These are phyloP conservation scores for Kalaharituber pfeilii DNA, from an alignment of 2,329 filamentous ascomycete species.

Conservation along the genomic window DNA sequence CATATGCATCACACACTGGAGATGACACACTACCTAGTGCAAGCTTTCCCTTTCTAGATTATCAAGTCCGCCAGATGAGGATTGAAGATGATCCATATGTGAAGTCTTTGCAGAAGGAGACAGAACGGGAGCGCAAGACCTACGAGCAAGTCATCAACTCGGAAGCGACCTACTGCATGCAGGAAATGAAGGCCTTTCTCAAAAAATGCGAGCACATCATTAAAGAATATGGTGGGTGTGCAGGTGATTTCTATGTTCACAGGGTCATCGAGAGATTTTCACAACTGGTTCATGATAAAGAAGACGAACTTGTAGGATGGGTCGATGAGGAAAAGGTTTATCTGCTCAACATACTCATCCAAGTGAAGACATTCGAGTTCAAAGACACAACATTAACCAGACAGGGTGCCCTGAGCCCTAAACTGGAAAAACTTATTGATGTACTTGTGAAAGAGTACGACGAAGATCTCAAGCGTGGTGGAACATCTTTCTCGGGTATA, in stretches of 20 bases:
- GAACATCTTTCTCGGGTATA: constrained; percentile 27
- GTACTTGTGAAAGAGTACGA: constrained; percentile 26
- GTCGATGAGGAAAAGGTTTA: constrained; percentile 39
- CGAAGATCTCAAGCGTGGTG: constrained; percentile 4
- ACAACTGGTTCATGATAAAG: constrained; percentile 13
- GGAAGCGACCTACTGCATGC: constrained; percentile 35
- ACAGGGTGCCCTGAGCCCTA: constrained; percentile 30
- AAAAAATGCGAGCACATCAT: constrained; percentile 36
- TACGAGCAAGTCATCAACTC: constrained; percentile 25
- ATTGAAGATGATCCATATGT: constrained; percentile 46
- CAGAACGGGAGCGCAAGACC: background rate
- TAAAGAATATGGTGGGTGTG: constrained; percentile 48
- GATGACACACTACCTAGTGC: background rate
- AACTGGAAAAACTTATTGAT: constrained; percentile 27
- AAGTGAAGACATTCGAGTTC: constrained; percentile 23
- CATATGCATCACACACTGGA: constrained; percentile 17
- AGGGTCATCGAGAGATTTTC: constrained; percentile 31
- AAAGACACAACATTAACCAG: constrained; percentile 30
- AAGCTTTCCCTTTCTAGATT: constrained; percentile 25
- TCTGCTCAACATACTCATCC: constrained; percentile 33
- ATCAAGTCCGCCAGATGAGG: constrained; percentile 32
- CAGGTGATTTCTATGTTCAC: constrained; percentile 47
- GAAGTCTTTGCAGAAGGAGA: constrained; percentile 28
- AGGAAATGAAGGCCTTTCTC: constrained; percentile 40
- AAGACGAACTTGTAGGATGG: constrained; percentile 29